Base-by-base conservation (phyloP, 1,284 basidiomycete genomes). In the Moesziomyces globuligerus region DNA sequence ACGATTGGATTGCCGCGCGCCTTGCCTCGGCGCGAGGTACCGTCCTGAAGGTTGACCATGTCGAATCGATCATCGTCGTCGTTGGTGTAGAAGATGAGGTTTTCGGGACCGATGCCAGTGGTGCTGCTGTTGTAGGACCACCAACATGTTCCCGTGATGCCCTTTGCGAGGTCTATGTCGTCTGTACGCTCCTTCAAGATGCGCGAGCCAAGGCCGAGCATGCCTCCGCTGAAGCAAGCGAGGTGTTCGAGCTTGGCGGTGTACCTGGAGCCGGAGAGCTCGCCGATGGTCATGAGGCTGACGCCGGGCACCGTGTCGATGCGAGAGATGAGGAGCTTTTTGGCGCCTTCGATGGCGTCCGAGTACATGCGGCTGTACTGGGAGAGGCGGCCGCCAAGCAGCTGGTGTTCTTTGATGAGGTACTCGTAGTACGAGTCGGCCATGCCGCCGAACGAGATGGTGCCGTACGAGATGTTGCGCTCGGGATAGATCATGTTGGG, bases 201-300 rank as follows among this genome's bases (percentile, higher is more conserved):
- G 39, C 82, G 81, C 15, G 85, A 78, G 6, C 87, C 86, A 28
- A 87, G 81, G 3, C 84, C 86, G 3, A 87, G 78, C 86, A 87
- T 87, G 2, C 82, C 87, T 7, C 86, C 86, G 1, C 85, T 84
- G 67, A 87, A 88, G 74, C 86, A 87, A 0, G 85, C 83, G 1
- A 85, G 72, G 48, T 85, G 84, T 56, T 84, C 82, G 21, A 84
- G 49, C 58, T 75, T 76, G 24, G 65, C 69, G 21, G 23, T 56
- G 58, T 58, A 72, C 20, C 50, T 48, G 17, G 46, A 26, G 29
- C 53, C 38, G 11, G 41, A 23, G n/a, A 64, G 15, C 38, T 73
- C 67, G 23, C 81, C 83, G 20, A 82, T 50, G 20, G 77, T 71
- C 11, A 80, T 59, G 10, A 87, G 66, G 21, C 84, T 71, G 15